These are phyloP conservation scores for Stephanodiscus triporus DNA, from an alignment of 108 stramenopile species.

Conservation along the genomic window DNA sequence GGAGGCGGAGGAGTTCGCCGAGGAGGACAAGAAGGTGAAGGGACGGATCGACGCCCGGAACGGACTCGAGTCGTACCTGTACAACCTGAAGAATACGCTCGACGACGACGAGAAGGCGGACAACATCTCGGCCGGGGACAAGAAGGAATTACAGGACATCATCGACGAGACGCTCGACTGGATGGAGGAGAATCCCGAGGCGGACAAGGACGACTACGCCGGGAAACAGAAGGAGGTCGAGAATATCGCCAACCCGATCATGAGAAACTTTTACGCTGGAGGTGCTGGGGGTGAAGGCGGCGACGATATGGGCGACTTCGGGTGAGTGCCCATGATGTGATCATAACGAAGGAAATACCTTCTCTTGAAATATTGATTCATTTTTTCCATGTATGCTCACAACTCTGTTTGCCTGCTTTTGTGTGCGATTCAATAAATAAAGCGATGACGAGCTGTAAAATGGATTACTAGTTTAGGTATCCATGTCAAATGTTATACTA, in stretches of 20 bases:
- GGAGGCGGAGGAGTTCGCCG: conserved; percentile 94
- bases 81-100: conserved; percentile 96
- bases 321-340: no score
- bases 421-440: background rate
- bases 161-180: conserved; percentile 95
- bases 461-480: background rate
- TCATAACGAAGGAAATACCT: no score
- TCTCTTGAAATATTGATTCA: background rate
- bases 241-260: conserved; percentile 92
- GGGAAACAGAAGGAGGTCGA: conserved; percentile 97
- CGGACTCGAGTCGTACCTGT: conserved; percentile 93
- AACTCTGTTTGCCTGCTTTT: background rate
- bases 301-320: conserved; percentile 30
- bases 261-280: conserved; percentile 88
- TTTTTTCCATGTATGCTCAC: background rate
- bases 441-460: conserved; percentile 11
- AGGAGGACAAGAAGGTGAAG: conserved; percentile 89
- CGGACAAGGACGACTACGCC: conserved; percentile 92
- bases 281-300: conserved; percentile 62
- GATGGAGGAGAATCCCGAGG: conserved; percentile 95
- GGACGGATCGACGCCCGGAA: conserved; percentile 94
- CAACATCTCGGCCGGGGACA: conserved; percentile 89
- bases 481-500: background rate
- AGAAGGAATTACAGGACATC: conserved; percentile 87
- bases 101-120: conserved; percentile 64